Conservation (phyloP, 768 basidiomycete genomes). For the Russula foetens region DNA sequence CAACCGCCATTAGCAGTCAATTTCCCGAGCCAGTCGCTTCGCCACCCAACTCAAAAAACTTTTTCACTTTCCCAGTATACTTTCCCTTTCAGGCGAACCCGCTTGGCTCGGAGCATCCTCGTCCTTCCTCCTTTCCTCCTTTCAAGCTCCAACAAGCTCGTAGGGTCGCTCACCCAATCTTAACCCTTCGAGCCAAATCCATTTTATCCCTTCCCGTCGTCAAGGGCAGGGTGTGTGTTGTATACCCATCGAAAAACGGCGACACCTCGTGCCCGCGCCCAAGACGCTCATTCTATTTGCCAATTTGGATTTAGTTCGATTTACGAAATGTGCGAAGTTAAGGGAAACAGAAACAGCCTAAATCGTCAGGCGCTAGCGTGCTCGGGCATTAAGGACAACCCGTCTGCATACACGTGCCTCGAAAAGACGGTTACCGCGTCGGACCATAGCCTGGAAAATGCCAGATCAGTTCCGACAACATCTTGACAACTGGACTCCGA, state of each 20-base stretch:
- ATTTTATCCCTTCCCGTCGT: neutral
- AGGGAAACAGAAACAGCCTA: neutral
- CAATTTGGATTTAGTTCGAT: too few relatives aligned
- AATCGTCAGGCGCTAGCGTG: too few relatives aligned
- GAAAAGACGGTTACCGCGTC: constrained; percentile 12
- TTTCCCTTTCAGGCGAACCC: neutral
- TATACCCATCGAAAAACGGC: neutral
- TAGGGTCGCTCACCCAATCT: neutral
- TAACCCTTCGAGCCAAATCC: neutral
- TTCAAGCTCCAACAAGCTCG: neutral
- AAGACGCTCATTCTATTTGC: too few relatives aligned
- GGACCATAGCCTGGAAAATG: constrained; percentile 9
- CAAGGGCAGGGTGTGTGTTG: too few relatives aligned
- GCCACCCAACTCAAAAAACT: constrained; percentile 3
- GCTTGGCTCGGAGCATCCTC: constrained; percentile 18
- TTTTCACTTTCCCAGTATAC: neutral
- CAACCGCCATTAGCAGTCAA: neutral
- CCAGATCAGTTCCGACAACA: neutral
- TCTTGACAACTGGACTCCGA: constrained; percentile 16
- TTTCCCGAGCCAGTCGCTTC: constrained; percentile 17
- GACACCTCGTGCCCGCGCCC: neutral
- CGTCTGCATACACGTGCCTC: constrained; percentile 17
- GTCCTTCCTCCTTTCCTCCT: too few relatives aligned
- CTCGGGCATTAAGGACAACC: constrained; percentile 21
- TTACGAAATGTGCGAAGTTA: neutral